Evolutionary conservation across 345 rosid species (phyloP), one percentile per base, ranked within the genome.

Genomic region (Lagerstroemia speciosa): DNA sequence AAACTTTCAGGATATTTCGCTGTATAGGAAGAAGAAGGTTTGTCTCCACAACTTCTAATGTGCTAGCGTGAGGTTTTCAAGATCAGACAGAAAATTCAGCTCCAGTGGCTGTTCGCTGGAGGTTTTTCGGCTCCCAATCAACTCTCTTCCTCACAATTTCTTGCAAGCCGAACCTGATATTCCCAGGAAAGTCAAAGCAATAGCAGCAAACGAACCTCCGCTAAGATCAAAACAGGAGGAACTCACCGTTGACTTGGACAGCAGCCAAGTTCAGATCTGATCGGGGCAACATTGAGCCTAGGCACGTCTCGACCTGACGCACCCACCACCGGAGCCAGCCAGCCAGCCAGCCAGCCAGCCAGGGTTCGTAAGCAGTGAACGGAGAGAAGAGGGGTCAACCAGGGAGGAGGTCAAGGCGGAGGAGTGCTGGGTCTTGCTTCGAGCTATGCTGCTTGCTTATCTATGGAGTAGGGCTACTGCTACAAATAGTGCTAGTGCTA

Each of bases 231-330:
- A 33, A 53, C n/a, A 6, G 22, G 14, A 12, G 64, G 55, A 69
- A 58, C 71, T 69, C 72, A 69, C 55, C 72, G 62, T 2, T 62
- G 72, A 40, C 55, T 20, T 20, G 33, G 37, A 45, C 46, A 41
- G 36, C 65, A 31, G 65, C 32, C 52, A 62, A 58, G 60, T 37
- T 34, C 65, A 65, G 65, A 69, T 58, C 72, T 40, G 38, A 61
- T 62, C 29, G 52, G 65, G 29, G 57, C 72, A 33, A 41, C 72
- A 69, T 40, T 58, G 46, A 64, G 45, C 38, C n/a, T 7, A n/a
- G 60, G 60, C 60, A 53, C 24, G 29, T 24, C 24, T n/a, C 22
- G n/a, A 48, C 53, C 53, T 0, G 53, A n/a, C 5, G 24, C 22
- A 48, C 27, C 43, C 27, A 64, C 29, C 66, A 26, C 66, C 66